These are phyloP conservation scores for Arabidopsis suecica DNA, from an alignment of 345 rosid species.

Conservation along the genomic window DNA sequence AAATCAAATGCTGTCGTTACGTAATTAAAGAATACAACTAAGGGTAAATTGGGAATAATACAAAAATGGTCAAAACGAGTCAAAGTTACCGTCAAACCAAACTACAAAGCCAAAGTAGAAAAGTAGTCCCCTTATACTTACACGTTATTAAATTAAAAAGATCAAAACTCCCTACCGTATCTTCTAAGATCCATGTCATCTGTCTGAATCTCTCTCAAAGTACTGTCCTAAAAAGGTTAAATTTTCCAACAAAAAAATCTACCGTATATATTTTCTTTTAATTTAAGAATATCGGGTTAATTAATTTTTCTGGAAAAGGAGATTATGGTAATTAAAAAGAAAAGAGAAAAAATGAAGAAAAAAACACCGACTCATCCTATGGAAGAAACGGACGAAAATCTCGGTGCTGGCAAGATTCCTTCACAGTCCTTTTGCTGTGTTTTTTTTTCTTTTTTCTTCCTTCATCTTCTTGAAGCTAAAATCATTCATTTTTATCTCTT, in stretches of 20 bases:
- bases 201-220: slow-evolving; percentile 41
- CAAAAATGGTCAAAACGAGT: slow-evolving; percentile 39
- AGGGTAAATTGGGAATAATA: slow-evolving; percentile 25
- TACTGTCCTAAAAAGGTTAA: slow-evolving; percentile 42
- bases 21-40: slow-evolving; percentile 22
- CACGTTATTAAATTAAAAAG: slow-evolving; percentile 8
- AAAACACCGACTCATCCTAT: slow-evolving; percentile 50
- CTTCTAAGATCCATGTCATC: slow-evolving; percentile 44
- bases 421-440: slow-evolving; percentile 41
- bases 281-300: not conserved
- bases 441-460: not conserved
- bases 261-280: not conserved
- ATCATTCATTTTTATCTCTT: slow-evolving; percentile 10
- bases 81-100: slow-evolving; percentile 55
- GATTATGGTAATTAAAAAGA: slow-evolving; percentile 9
- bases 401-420: slow-evolving; percentile 84
- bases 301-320: slow-evolving; percentile 18
- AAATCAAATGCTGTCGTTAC: slow-evolving; percentile 31
- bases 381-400: slow-evolving; percentile 62
- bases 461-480: slow-evolving; percentile 21
- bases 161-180: slow-evolving; percentile 32
- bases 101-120: slow-evolving; percentile 32
- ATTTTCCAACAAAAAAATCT: slow-evolving; percentile 7
- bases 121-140: slow-evolving; percentile 4
- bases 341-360: not conserved